Conservation (phyloP, 768 basidiomycete species). For the Paxillus ammoniavirescens region DNA sequence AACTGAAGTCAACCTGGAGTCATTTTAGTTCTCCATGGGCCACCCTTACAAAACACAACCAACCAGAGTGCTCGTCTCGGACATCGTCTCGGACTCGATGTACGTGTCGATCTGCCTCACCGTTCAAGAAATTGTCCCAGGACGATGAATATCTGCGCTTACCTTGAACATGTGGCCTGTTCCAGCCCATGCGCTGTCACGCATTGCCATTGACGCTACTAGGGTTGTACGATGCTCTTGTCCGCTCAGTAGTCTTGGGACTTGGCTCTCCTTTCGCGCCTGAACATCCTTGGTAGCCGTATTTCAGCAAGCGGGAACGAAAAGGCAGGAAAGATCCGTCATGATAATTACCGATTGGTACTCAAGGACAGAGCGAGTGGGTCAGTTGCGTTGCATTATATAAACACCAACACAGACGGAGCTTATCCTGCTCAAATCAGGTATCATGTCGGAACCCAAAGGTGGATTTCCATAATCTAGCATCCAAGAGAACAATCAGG, state of each 20-base stretch:
- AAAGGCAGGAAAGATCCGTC: background rate
- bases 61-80: slow-evolving; percentile 17
- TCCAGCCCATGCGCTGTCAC: background rate
- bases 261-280: background rate
- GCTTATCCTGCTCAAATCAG: background rate
- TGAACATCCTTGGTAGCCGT: background rate
- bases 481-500: background rate
- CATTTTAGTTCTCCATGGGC: background rate
- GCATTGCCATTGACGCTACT: background rate
- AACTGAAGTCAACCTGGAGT: slow-evolving; percentile 9
- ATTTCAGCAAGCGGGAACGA: background rate
- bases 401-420: background rate
- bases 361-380: background rate
- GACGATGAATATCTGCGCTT: background rate
- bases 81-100: background rate
- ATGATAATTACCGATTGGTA: background rate
- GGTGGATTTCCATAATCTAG: background rate
- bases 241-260: background rate
- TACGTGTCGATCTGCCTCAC: background rate
- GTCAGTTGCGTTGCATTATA: background rate
- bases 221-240: background rate
- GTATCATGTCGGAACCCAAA: background rate
- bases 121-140: background rate
- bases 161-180: background rate
- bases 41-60: background rate